phyloP scores from a whole-genome alignment of 345 rosid species.

The Brassica carinata region DNA sequence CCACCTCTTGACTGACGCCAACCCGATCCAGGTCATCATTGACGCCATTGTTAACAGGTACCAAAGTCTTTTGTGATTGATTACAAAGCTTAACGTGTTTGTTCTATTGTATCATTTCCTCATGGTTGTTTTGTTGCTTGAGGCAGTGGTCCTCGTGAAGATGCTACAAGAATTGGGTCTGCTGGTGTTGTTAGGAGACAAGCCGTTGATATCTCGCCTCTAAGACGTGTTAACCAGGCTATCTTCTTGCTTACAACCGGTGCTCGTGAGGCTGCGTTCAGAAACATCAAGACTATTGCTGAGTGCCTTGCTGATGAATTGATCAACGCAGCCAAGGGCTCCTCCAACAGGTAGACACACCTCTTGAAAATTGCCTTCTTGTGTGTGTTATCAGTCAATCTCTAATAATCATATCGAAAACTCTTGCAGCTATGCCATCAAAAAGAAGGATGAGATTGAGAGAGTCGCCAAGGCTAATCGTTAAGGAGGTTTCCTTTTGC shows the following conservation, averaged over 20 bases:
- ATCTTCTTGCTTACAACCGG: conserved; percentile 75
- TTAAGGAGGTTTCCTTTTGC: conserved; percentile 35
- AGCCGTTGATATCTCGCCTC: conserved; percentile 85
- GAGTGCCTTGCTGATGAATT: conserved; percentile 92
- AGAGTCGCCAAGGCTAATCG: conserved; percentile 92
- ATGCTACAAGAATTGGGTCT: conserved; percentile 82
- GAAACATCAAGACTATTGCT: conserved; percentile 81
- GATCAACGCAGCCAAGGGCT: conserved; percentile 88
- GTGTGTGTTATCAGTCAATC: neutral
- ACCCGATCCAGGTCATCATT: conserved; percentile 80
- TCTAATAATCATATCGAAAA: neutral
- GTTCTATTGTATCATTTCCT: too few relatives aligned
- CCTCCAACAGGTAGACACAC: conserved; percentile 64
- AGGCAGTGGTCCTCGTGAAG: conserved; percentile 80
- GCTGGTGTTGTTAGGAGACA: conserved; percentile 91
- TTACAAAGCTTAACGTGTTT: neutral
- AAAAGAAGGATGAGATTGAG: conserved; percentile 87
- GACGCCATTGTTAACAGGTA: conserved; percentile 84
- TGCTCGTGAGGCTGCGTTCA: conserved; percentile 82
- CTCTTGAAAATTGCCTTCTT: neutral
- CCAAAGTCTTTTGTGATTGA: too few relatives aligned
- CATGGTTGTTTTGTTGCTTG: conserved; percentile 8
- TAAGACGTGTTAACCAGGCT: conserved; percentile 81
- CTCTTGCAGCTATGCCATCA: conserved; percentile 65
- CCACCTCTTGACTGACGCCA: conserved; percentile 62